Evolutionary conservation across 2,329 filamentous ascomycete genomes (phyloP).

Genomic region (Trichophyton rubrum): DNA sequence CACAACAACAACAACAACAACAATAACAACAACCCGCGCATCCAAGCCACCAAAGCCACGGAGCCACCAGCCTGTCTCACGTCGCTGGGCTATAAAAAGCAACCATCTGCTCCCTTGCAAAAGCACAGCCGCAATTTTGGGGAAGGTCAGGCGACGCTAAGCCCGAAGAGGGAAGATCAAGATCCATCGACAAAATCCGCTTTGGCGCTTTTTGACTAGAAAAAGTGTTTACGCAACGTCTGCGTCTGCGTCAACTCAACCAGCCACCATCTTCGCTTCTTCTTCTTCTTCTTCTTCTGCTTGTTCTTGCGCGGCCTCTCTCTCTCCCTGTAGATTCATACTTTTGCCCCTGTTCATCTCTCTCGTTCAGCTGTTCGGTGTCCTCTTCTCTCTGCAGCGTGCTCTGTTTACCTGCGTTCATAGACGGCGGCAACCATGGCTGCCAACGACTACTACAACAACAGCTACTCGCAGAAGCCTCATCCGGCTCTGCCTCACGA

Average conservation of each 20-base stretch:
- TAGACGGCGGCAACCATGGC: constrained; percentile 25
- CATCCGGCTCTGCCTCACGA: not conserved
- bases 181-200: not conserved
- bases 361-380: not conserved
- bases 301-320: not conserved
- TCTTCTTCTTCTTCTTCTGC: too few species aligned
- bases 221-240: not conserved
- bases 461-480: constrained; percentile 5
- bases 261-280: not conserved
- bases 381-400: not conserved
- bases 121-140: not conserved
- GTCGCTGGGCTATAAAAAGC: not conserved
- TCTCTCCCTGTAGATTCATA: not conserved
- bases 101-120: not conserved
- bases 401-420: not conserved
- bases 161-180: not conserved
- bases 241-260: not conserved
- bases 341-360: not conserved
- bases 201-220: not conserved
- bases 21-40: not conserved
- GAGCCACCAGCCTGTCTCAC: not conserved
- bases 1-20: too few species aligned
- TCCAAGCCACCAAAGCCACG: not conserved
- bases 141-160: not conserved
- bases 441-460: constrained; percentile 25